A percentile compares a stretch with the other conserved stretches of the same genome.
These are phyloP conservation scores for Epicoccum sorghinum DNA, from an alignment of 2,329 filamentous ascomycete genomes.

Conservation along the genomic window DNA sequence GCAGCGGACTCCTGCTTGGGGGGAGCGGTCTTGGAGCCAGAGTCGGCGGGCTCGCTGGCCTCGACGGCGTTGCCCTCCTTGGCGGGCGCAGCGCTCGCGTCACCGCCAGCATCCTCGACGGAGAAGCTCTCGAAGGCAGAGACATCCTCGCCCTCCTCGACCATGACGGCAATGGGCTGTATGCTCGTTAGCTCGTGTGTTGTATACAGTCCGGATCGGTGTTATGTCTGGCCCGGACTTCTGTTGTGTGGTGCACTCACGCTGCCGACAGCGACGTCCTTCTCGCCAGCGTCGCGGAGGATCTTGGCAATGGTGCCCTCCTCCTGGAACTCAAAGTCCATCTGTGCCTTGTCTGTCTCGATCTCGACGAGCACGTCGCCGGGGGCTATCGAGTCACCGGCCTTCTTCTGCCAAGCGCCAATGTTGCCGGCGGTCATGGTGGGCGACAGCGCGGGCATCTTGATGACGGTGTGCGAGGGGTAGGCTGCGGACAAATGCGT, in stretches of 20 bases:
- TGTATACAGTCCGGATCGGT: neutral
- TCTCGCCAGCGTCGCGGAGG: constrained; percentile 88
- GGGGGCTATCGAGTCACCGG: constrained; percentile 82
- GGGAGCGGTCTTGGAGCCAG: constrained; percentile 65
- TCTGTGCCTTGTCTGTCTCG: constrained; percentile 99
- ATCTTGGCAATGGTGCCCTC: constrained; percentile 95
- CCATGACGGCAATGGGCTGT: constrained; percentile 93
- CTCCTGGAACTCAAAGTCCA: constrained; percentile 99
- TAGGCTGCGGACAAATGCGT: constrained; percentile 68
- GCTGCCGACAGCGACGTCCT: constrained; percentile 92
- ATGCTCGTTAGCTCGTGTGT: constrained; percentile 30
- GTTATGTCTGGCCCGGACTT: too few species aligned
- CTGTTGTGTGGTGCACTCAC: constrained; percentile 59
- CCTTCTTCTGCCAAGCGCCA: constrained; percentile 97
- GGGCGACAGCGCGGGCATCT: constrained; percentile 96
- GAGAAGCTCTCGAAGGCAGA: constrained; percentile 88
- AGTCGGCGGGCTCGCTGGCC: constrained; percentile 64
- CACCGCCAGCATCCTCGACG: constrained; percentile 87
- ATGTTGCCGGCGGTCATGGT: constrained; percentile 98
- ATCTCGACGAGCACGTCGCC: constrained; percentile 98
- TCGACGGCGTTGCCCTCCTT: constrained; percentile 67
- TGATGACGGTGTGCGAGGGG: constrained; percentile 92
- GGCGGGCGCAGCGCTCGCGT: constrained; percentile 69
- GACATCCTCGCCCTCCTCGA: constrained; percentile 89
- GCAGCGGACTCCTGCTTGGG: constrained; percentile 50